Percentiles rank a stretch among this genome's conserved stretches.
These are phyloP conservation scores for Penicillium sp. DNA, from an alignment of 2,329 filamentous ascomycete species.

Conservation along the genomic window DNA sequence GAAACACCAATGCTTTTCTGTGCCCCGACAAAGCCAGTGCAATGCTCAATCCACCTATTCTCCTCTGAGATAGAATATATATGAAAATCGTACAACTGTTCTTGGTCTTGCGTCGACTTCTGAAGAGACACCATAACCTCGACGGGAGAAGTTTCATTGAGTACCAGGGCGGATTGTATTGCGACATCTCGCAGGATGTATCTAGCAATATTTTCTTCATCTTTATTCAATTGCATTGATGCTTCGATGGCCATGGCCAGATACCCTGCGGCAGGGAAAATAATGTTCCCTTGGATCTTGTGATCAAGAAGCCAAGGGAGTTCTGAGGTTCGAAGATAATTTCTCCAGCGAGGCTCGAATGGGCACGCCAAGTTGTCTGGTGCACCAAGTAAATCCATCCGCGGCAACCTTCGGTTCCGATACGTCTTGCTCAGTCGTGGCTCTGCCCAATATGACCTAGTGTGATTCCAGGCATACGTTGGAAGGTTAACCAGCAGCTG, in stretches of 20 bases:
- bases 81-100: slow-evolving; percentile 19
- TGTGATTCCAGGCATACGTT: slow-evolving; percentile 30
- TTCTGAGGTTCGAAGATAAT: slow-evolving; percentile 28
- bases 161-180: slow-evolving; percentile 27
- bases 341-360: slow-evolving; percentile 31
- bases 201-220: neutral
- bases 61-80: slow-evolving; percentile 24
- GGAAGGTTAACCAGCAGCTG: slow-evolving; percentile 28
- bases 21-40: slow-evolving; percentile 14
- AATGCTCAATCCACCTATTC: slow-evolving; percentile 30
- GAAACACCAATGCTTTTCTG: neutral
- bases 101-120: neutral
- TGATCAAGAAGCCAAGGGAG: slow-evolving; percentile 35
- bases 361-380: slow-evolving; percentile 11
- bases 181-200: slow-evolving; percentile 23
- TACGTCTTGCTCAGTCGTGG: slow-evolving; percentile 23
- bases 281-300: slow-evolving; percentile 17
- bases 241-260: slow-evolving; percentile 35
- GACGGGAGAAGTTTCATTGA: slow-evolving; percentile 17
- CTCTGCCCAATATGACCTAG: slow-evolving; percentile 28
- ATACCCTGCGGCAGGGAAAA: slow-evolving; percentile 35
- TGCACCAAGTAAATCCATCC: slow-evolving; percentile 31
- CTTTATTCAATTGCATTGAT: slow-evolving; percentile 7
- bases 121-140: slow-evolving; percentile 21
- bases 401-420: slow-evolving; percentile 18